Evolutionary conservation across 148 eudicot genomes (phyloP), one percentile per base, ranked within the genome.

Genomic region (Tetragonia tetragonoides): DNA sequence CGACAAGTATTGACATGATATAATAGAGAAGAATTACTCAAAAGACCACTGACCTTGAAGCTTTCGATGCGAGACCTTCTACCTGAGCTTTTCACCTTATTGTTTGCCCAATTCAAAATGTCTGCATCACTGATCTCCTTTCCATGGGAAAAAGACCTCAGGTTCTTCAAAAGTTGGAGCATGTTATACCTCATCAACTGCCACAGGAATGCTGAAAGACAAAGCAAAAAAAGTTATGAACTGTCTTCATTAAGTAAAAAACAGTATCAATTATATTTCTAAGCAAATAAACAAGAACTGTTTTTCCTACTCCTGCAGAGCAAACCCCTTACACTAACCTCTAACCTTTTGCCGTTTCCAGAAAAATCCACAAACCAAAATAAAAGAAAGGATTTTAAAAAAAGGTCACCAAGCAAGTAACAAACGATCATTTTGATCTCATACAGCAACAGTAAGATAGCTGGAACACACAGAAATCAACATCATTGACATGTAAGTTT

Each of bases 151-250:
- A 82, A 89, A 66, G 89, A 84, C 83, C 97, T 90, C 73, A 95
- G 84, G 82, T 93, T 90, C 86, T 91, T 92, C 85, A 95, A 68
- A 66, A 93, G 92, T 77, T 92, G 97, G 80, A 95, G 99, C 91
- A 95, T 93, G 85, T 91, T 93, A 72, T 47, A 87, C 78, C 97
- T 90, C 99, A 95, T 95, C 90, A 95, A 84, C 80, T 93, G 99
- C 99, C 99, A 93, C 54, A 95, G 82, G 84, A 91, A 89, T 51
- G 94, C 99, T 95, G 93, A 28, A 83, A 68, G 72, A 38, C 34
- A 40, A 70, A 59, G n/a, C 28, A 80, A 61, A 67, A n/a, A 70
- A n/a, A 34, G 60, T 73, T 28, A 47, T 60, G 20, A 64, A 76
- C 66, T 20, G 11, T 53, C 42, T 23, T 51, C 10, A 75, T 64